Conservation (phyloP, 495 filamentous ascomycete species). For the Niebla homalea region DNA sequence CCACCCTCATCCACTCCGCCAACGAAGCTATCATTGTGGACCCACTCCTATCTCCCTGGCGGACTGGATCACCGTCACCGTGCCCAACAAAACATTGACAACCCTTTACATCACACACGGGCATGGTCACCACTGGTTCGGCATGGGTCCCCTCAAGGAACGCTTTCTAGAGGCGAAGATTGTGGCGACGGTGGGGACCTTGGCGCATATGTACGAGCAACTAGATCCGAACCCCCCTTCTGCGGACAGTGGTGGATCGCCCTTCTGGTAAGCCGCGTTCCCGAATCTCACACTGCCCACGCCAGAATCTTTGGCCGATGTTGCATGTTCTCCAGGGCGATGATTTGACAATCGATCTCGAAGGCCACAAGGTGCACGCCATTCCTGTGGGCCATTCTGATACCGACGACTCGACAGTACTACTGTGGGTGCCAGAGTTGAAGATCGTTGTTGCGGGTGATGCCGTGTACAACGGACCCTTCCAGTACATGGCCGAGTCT, state of each 20-base stretch:
- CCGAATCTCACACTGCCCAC: not conserved
- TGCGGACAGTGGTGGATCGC: not conserved
- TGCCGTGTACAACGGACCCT: slow-evolving; percentile 25
- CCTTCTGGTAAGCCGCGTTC: slow-evolving; percentile 18
- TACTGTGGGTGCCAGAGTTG: slow-evolving; percentile 21
- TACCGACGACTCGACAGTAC: slow-evolving; percentile 20
- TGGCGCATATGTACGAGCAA: slow-evolving; percentile 25
- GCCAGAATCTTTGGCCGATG: not conserved
- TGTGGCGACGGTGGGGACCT: slow-evolving; percentile 20
- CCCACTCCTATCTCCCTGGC: slow-evolving; percentile 9
- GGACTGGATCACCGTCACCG: slow-evolving; percentile 3
- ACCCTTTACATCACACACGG: slow-evolving; percentile 34
- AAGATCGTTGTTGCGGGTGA: slow-evolving; percentile 22
- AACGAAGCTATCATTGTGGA: slow-evolving; percentile 9
- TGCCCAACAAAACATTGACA: slow-evolving; percentile 19
- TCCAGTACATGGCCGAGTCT: slow-evolving; percentile 24
- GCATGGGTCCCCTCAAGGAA: slow-evolving; percentile 15
- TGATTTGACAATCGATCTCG: slow-evolving; percentile 15
- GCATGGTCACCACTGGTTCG: slow-evolving; percentile 36
- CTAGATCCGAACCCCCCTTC: not conserved
- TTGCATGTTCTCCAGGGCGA: not conserved
- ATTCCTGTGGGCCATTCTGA: slow-evolving; percentile 23
- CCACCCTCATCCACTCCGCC: slow-evolving; percentile 7
- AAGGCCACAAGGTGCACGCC: slow-evolving; percentile 18
- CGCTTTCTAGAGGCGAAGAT: slow-evolving; percentile 20